phyloP scores from a whole-genome alignment of 768 basidiomycete species.

The Hysterangium stoloniferum region DNA sequence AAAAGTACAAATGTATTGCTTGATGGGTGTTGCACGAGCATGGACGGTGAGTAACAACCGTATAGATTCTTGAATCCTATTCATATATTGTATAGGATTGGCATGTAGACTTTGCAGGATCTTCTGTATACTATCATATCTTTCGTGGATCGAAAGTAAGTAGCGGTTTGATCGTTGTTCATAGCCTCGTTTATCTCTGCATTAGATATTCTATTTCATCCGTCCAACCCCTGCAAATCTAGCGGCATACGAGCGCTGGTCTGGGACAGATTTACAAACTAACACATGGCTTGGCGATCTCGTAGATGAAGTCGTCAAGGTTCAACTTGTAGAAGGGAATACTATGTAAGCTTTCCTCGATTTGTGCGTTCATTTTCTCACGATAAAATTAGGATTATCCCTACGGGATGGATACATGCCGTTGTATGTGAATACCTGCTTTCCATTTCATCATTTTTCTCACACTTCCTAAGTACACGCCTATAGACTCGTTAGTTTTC shows the following conservation, averaged over 20 bases:
- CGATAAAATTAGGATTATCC: constrained; percentile 51
- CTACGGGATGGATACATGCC: constrained; percentile 96
- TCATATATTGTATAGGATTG: constrained; percentile 60
- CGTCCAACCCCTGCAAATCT: constrained; percentile 81
- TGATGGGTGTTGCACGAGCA: constrained; percentile 90
- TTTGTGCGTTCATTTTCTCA: neutral
- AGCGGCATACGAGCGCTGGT: constrained; percentile 88
- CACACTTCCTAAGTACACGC: constrained; percentile 73
- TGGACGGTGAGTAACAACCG: constrained; percentile 71
- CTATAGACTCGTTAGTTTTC: constrained; percentile 87
- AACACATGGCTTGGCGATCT: constrained; percentile 88
- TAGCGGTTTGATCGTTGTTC: neutral
- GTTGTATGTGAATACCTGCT: constrained; percentile 54
- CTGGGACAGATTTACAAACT: constrained; percentile 83
- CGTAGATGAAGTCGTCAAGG: constrained; percentile 85
- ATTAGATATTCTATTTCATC: constrained; percentile 95
- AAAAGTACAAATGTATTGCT: constrained; percentile 91
- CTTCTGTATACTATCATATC: constrained; percentile 96
- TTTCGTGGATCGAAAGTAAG: constrained; percentile 69
- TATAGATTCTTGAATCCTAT: neutral
- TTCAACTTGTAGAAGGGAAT: constrained; percentile 67
- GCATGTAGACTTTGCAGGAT: constrained; percentile 98
- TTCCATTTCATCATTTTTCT: neutral
- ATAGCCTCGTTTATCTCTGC: constrained; percentile 4
- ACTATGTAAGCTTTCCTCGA: constrained; percentile 47